A percentile compares a stretch with the other conserved stretches of the same genome.
Evolutionary conservation across 1,139 yeast genomes (phyloP).

Genomic region (Debaryomyces psychrophilus): DNA sequence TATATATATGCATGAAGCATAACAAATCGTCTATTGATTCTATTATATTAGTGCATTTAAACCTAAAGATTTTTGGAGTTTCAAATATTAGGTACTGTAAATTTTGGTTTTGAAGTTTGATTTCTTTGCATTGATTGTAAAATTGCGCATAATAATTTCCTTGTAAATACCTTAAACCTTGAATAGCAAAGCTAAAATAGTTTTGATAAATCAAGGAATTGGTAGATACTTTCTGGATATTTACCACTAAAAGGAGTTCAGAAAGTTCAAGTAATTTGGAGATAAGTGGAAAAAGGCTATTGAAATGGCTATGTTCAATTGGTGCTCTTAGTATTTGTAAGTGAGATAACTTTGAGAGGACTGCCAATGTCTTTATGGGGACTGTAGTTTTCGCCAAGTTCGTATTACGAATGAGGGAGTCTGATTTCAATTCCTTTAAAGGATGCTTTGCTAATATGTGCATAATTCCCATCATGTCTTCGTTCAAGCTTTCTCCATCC

Average conservation of each 20-base stretch:
- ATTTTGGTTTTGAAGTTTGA: not conserved
- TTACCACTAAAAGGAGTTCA: not conserved
- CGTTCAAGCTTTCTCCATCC: slow-evolving; percentile 19
- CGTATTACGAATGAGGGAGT: slow-evolving; percentile 6
- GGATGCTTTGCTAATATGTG: slow-evolving; percentile 12
- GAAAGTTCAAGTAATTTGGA: slow-evolving; percentile 1
- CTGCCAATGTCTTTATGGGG: slow-evolving; percentile 3
- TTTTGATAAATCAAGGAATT: slow-evolving; percentile 13
- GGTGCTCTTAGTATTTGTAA: slow-evolving; percentile 10
- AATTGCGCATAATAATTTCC: not conserved
- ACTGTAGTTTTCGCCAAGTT: not conserved
- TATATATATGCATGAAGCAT: too few relatives aligned
- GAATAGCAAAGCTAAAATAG: slow-evolving; percentile 9
- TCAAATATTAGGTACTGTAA: slow-evolving; percentile 2
- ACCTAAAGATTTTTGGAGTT: not conserved
- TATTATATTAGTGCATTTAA: slow-evolving; percentile 3
- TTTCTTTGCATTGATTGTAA: not conserved
- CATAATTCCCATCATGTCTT: slow-evolving; percentile 15
- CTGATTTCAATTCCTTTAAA: slow-evolving; percentile 9
- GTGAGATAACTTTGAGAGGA: not conserved
- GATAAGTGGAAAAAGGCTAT: slow-evolving; percentile 8
- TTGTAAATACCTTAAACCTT: not conserved
- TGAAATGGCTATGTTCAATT: slow-evolving; percentile 10
- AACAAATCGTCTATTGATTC: not conserved
- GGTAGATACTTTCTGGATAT: not conserved